Evolutionary conservation across 2,329 filamentous ascomycete species (phyloP), one percentile per base, ranked within the genome.

Genomic region (Ceratocystis destructans): DNA sequence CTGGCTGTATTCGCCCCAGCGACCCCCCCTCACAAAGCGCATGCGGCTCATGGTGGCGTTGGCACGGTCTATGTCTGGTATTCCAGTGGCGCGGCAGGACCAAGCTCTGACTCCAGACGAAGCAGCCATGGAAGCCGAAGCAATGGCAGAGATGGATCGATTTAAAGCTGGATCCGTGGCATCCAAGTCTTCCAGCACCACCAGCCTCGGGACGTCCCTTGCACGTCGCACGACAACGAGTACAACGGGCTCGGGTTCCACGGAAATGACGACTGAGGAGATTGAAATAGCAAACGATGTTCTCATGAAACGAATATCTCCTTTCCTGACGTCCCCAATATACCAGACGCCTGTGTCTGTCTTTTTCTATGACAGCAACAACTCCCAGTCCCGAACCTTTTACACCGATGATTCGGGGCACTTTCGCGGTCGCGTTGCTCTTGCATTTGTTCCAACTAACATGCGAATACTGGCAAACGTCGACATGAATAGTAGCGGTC

Each of bases 391-490:
- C 33, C 83, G 88, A 64, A 96, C 89, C 0, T 84, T 96, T 2
- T 82, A 83, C 69, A 99, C 95, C 0, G 88, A 96, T 72, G 88
- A 94, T 41, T 85, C 89, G 0, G 94, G 94, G 0, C 94, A 99
- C 75, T 99, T 99, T 71, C 82, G 79, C 50, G 79, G 92, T 37
- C 83, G 91, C 12, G 90, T 89, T 5, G 83, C 90, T 0, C 79
- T 99, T 44, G 88, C 94, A 33, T 99, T 99, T 73, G 79, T 96
- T 1, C 95, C 94, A 0, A 96, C 91, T 0, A 87, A 96, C 73
- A 86, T 96, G 28, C 83, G 91, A 55, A 88, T 99, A 1, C 77
- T 99, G 20, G 93, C 90, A 5, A 92, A 88, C 12, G 91, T 96
- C 72, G 83, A 87, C 67, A 79, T 99, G 2, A 96, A 92, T 17